Conservation (phyloP, 179 eudicot species). For the Silene noctiflora region DNA sequence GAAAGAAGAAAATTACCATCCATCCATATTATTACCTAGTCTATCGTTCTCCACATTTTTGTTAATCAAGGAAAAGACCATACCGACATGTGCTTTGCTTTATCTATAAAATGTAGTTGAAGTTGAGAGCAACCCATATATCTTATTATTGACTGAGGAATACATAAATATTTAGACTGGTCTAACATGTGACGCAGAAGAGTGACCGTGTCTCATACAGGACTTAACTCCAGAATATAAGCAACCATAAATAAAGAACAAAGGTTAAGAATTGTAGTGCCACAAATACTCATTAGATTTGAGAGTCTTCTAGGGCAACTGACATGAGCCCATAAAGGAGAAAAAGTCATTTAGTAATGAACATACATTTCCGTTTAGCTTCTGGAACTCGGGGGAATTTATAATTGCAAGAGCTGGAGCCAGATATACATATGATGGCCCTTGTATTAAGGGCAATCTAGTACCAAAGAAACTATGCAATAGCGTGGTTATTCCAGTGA, state of each 20-base stretch:
- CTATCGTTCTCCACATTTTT: neutral
- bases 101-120: neutral
- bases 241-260: neutral
- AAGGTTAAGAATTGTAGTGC: no score
- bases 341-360: slow-evolving; percentile 9
- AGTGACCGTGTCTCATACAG: neutral
- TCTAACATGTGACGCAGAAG: neutral
- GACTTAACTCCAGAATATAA: neutral
- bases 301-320: neutral
- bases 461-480: slow-evolving; percentile 78
- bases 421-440: slow-evolving; percentile 88
- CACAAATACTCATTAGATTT: neutral
- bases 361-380: slow-evolving; percentile 79
- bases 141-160: neutral
- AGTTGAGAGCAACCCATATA: neutral
- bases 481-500: slow-evolving; percentile 85
- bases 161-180: neutral
- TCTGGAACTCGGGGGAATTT: slow-evolving; percentile 82
- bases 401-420: slow-evolving; percentile 92
- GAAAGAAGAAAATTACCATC: neutral
- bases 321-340: neutral
- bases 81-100: neutral
- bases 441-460: slow-evolving; percentile 88
- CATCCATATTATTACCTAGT: neutral
- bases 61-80: neutral